phyloP scores from a whole-genome alignment of 768 basidiomycete genomes.

The Lactarius psammicola region DNA sequence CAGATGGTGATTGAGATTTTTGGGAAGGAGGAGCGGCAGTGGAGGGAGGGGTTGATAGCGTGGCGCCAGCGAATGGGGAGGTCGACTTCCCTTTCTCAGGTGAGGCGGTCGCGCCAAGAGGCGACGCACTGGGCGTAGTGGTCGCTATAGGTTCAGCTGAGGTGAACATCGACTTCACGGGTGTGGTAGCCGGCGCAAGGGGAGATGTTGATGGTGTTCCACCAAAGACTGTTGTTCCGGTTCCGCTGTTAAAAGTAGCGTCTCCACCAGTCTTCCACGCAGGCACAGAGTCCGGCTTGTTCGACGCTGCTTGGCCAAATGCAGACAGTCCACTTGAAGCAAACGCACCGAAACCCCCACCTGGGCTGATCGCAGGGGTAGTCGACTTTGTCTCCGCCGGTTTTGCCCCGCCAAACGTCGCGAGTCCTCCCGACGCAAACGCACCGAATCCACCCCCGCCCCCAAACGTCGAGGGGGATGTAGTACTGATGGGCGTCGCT shows the following conservation, averaged over 20 bases:
- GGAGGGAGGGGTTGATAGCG: slow-evolving; percentile 8
- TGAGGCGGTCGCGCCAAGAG: not conserved
- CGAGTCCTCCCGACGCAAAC: slow-evolving; percentile 31
- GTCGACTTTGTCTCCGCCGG: slow-evolving; percentile 11
- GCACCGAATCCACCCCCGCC: slow-evolving; percentile 31
- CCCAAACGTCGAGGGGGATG: slow-evolving; percentile 26
- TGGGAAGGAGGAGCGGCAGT: not conserved
- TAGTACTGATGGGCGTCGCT: slow-evolving; percentile 18
- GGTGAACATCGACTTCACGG: slow-evolving; percentile 7
- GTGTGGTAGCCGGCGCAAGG: slow-evolving; percentile 4
- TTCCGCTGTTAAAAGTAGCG: slow-evolving; percentile 10
- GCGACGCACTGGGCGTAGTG: slow-evolving; percentile 20
- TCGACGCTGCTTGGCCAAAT: slow-evolving; percentile 15
- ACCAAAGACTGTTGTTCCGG: slow-evolving; percentile 20
- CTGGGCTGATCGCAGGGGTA: slow-evolving; percentile 1
- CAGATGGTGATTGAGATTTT: slow-evolving; percentile 4
- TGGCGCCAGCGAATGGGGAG: slow-evolving; percentile 1
- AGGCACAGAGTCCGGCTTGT: slow-evolving; percentile 12
- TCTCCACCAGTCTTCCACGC: slow-evolving; percentile 26
- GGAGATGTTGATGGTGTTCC: slow-evolving; percentile 3
- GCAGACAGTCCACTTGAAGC: slow-evolving; percentile 20
- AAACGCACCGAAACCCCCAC: slow-evolving; percentile 38
- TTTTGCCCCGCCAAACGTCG: slow-evolving; percentile 28
- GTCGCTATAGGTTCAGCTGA: slow-evolving; percentile 9
- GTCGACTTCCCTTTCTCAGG: not conserved